These are phyloP conservation scores for Quercus aquifolioides DNA, from an alignment of 306 rosid species.

Conservation along the genomic window DNA sequence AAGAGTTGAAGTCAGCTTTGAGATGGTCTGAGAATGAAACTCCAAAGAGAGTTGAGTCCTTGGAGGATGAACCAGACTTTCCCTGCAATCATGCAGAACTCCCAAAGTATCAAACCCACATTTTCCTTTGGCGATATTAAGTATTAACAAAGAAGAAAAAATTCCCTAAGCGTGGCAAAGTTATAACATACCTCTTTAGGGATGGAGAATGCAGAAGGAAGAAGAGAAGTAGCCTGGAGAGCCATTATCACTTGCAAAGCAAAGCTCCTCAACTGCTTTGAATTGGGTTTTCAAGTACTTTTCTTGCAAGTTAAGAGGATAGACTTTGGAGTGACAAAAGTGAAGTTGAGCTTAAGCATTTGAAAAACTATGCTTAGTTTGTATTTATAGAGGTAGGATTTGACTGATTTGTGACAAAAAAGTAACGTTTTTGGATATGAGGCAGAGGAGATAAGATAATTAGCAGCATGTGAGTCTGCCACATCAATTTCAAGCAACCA, in stretches of 20 bases:
- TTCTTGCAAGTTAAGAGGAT: neutral
- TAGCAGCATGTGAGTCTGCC: conserved; percentile 43
- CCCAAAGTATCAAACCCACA: conserved; percentile 5
- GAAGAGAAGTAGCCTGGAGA: conserved; percentile 55
- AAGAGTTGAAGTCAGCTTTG: conserved; percentile 67
- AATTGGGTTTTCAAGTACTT: conserved; percentile 5
- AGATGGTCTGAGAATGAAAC: conserved; percentile 62
- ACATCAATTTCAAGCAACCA: conserved; percentile 37
- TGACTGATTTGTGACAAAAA: conserved; percentile 2
- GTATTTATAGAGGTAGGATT: conserved; percentile 14
- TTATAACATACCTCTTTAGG: conserved; percentile 45
- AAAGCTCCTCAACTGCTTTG: neutral
- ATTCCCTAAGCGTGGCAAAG: neutral
- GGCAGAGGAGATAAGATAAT: conserved; percentile 50
- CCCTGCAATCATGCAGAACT: conserved; percentile 52
- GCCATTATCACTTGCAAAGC: conserved; percentile 32
- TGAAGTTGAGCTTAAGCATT: conserved; percentile 1
- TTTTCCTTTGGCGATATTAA: neutral
- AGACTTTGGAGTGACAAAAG: neutral
- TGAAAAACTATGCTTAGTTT: neutral
- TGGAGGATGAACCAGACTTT: conserved; percentile 50
- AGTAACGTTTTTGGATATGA: neutral
- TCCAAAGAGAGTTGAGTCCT: conserved; percentile 78
- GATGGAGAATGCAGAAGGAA: conserved; percentile 47
- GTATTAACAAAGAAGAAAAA: neutral